These are phyloP conservation scores for Stachybotrys elegans DNA, from an alignment of 2,329 filamentous ascomycete genomes.

Conservation along the genomic window DNA sequence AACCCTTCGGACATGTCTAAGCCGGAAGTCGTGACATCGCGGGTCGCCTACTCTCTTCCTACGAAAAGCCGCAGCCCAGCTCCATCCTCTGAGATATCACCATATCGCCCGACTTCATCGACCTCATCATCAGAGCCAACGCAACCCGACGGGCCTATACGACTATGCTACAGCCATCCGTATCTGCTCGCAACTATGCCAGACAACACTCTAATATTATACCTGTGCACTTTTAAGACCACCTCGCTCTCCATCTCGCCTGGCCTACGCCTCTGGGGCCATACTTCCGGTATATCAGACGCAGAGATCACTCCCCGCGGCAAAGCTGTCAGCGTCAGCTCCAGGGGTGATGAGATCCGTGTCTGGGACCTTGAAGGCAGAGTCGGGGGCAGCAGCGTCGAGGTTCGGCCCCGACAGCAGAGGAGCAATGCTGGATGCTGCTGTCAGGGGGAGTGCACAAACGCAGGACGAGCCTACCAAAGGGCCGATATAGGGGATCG, in stretches of 20 bases:
- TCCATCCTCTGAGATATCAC: slow-evolving; percentile 9
- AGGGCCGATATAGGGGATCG: slow-evolving; percentile 35
- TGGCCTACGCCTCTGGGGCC: slow-evolving; percentile 79
- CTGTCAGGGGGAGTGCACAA: neutral
- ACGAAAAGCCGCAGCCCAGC: slow-evolving; percentile 17
- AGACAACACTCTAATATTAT: slow-evolving; percentile 82
- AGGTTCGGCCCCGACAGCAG: slow-evolving; percentile 39
- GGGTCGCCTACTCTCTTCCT: slow-evolving; percentile 30
- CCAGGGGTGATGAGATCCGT: slow-evolving; percentile 70
- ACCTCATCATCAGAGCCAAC: slow-evolving; percentile 6
- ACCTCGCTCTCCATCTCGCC: slow-evolving; percentile 63
- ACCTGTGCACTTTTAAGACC: slow-evolving; percentile 71
- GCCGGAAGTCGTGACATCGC: slow-evolving; percentile 27
- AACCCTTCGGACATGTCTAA: slow-evolving; percentile 20
- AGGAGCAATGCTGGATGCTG: slow-evolving; percentile 4
- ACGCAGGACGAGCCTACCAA: neutral
- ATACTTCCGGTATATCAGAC: slow-evolving; percentile 83
- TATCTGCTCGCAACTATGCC: slow-evolving; percentile 80
- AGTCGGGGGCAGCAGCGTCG: slow-evolving; percentile 47
- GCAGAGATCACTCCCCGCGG: slow-evolving; percentile 80
- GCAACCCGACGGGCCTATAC: slow-evolving; percentile 45
- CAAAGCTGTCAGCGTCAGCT: slow-evolving; percentile 85
- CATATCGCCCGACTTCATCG: too few relatives aligned
- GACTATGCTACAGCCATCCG: slow-evolving; percentile 70
- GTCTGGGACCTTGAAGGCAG: slow-evolving; percentile 87